These are phyloP conservation scores for Cucurbita argyrosperma DNA, from an alignment of 306 rosid genomes.

Conservation along the genomic window DNA sequence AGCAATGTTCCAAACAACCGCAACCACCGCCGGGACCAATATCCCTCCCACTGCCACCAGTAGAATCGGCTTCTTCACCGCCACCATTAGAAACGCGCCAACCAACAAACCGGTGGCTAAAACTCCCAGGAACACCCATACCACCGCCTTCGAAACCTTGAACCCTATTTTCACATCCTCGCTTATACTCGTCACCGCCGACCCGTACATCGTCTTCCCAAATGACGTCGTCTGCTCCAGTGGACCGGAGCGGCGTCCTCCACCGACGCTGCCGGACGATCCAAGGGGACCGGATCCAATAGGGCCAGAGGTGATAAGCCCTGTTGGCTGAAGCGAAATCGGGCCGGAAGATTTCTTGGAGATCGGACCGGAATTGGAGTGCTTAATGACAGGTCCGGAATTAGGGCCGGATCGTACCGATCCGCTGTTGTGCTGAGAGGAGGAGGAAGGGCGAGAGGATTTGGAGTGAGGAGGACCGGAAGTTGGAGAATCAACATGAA, in stretches of 20 bases:
- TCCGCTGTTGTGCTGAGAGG: slow-evolving; percentile 58
- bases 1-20: slow-evolving; percentile 45
- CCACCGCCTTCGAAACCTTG: slow-evolving; percentile 58
- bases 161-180: slow-evolving; percentile 56
- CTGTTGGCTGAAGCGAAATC: slow-evolving; percentile 45
- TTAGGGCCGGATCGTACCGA: slow-evolving; percentile 75
- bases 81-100: slow-evolving; percentile 81
- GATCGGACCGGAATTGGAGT: slow-evolving; percentile 39
- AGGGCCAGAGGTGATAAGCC: slow-evolving; percentile 75
- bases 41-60: slow-evolving; percentile 43
- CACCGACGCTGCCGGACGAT: slow-evolving; percentile 17
- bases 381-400: slow-evolving; percentile 39
- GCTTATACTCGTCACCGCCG: slow-evolving; percentile 63
- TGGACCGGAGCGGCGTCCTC: slow-evolving; percentile 31
- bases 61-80: slow-evolving; percentile 70
- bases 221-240: slow-evolving; percentile 25
- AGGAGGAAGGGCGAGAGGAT: slow-evolving; percentile 44
- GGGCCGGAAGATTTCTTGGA: slow-evolving; percentile 54
- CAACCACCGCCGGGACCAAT: slow-evolving; percentile 33
- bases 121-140: slow-evolving; percentile 64
- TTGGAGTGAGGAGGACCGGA: slow-evolving; percentile 19
- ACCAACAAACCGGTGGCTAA: slow-evolving; percentile 69
- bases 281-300: slow-evolving; percentile 46
- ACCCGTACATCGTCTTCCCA: slow-evolving; percentile 57
- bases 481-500: slow-evolving; percentile 25